Evolutionary conservation across 768 basidiomycete genomes (phyloP).

Genomic region (Phanerodontia chrysosporium): DNA sequence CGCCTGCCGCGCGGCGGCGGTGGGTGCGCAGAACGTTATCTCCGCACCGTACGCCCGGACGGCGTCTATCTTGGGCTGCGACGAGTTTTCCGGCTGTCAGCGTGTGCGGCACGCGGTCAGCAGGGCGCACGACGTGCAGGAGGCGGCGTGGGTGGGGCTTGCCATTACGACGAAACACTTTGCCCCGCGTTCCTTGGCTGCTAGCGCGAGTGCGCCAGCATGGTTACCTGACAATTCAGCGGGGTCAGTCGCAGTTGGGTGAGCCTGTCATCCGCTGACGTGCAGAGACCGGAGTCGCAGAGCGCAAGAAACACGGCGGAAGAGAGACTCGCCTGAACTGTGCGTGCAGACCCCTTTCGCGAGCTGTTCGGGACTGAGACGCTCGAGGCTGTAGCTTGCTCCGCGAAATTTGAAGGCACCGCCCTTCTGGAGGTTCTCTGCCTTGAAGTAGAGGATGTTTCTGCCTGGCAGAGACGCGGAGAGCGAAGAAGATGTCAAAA

Average conservation of each 20-base stretch:
- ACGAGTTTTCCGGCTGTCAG: slow-evolving; percentile 27
- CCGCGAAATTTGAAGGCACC: slow-evolving; percentile 38
- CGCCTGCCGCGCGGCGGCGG: slow-evolving; percentile 21
- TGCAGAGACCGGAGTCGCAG: no score
- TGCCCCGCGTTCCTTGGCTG: slow-evolving; percentile 29
- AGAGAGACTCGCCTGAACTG: no score
- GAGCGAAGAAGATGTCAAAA: slow-evolving; percentile 30
- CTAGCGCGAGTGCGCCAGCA: slow-evolving; percentile 35
- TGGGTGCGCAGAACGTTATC: slow-evolving; percentile 27
- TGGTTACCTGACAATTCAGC: slow-evolving; percentile 29
- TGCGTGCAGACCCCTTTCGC: slow-evolving; percentile 32
- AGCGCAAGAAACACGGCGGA: no score
- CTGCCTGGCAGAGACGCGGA: slow-evolving; percentile 23
- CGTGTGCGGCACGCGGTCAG: slow-evolving; percentile 1
- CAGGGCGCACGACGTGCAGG: not conserved
- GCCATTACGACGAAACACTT: slow-evolving; percentile 35
- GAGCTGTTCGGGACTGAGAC: slow-evolving; percentile 22
- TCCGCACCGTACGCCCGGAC: slow-evolving; percentile 26
- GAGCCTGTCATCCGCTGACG: not conserved
- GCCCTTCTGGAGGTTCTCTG: slow-evolving; percentile 37
- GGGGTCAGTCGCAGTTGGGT: not conserved
- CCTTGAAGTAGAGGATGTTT: slow-evolving; percentile 30
- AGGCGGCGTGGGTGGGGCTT: not conserved
- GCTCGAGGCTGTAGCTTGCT: slow-evolving; percentile 30
- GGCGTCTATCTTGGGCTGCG: slow-evolving; percentile 25